Evolutionary conservation across 192 early-diverging fungal species (phyloP), one percentile per base, ranked within the genome.

Genomic region (Umbelopsis sp.): DNA sequence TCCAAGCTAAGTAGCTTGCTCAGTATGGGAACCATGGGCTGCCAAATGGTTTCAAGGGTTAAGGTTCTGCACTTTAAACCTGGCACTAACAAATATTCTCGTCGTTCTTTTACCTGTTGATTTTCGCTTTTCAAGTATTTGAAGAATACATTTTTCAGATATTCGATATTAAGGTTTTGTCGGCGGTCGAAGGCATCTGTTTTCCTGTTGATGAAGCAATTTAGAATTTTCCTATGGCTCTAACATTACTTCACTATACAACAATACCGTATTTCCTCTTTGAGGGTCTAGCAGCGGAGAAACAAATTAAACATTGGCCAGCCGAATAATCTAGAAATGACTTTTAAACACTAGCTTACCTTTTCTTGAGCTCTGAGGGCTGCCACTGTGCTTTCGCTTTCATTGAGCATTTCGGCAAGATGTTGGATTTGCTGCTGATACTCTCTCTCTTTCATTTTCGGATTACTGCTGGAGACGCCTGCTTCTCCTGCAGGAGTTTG

Each of bases 131-230:
- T 80, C 16, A 91, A 77, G 64, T 88, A 91, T 45, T 87, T 88
- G 25, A 91, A 74, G 12, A 90, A 81, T 48, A 91, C 86, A 70
- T 91, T 91, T 61, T 91, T 91, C 46, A 91, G 74, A 66, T 91
- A 91, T 67, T 89, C 88, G 16, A 86, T 82, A 74, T 82, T 91
- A 25, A 91, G 73, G 44, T 90, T 82, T 52, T 90, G 82, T 30
- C 88, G 81, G 48, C 83, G 84, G 48, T 91, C 90, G 13, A 85
- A 71, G 5, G 82, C 58, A 67, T 90, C 89, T 44, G 85, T 55
- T 61, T 83, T 88, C n/a, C 89, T 74, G 45, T n/a, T 22, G 27
- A 21, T 5, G 21, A 20, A 41, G 2, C 55, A 35, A 5, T 61
- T 61, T 61, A 61, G 79, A 48, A 89, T 76, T 48, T 88, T 83